Conservation (phyloP, 768 basidiomycete species). For the Harrya chromipes region DNA sequence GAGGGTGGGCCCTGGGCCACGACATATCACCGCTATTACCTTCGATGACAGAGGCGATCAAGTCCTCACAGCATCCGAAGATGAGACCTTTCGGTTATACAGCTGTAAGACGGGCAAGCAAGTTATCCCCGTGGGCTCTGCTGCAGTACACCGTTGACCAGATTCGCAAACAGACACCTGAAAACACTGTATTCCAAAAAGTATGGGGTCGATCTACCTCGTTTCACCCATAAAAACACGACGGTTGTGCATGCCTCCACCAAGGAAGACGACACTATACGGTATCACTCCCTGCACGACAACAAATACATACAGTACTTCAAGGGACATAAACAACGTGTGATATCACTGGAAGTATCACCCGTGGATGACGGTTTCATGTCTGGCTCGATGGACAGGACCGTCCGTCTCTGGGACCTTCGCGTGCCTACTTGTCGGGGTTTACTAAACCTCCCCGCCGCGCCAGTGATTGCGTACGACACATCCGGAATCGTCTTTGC, state of each 20-base stretch:
- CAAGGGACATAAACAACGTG: constrained; percentile 87
- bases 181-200: constrained; percentile 91
- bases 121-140: constrained; percentile 43
- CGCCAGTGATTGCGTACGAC: constrained; percentile 84
- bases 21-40: constrained; percentile 81
- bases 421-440: constrained; percentile 77
- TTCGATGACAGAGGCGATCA: constrained; percentile 92
- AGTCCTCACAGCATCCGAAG: constrained; percentile 84
- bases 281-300: constrained; percentile 94
- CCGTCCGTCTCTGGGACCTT: constrained; percentile 95
- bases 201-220: constrained; percentile 91
- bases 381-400: constrained; percentile 91
- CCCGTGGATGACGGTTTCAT: constrained; percentile 95
- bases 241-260: constrained; percentile 89
- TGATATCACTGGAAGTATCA: constrained; percentile 87
- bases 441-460: constrained; percentile 66
- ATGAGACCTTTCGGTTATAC: constrained; percentile 89
- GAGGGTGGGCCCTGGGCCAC: constrained; percentile 42
- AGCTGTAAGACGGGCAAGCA: constrained; percentile 90
- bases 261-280: constrained; percentile 91
- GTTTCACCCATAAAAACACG: constrained; percentile 90
- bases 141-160: constrained; percentile 28
- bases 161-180: constrained; percentile 47
- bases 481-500: constrained; percentile 81
- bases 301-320: constrained; percentile 97